These are phyloP conservation scores for Canariomyces notabilis DNA, from an alignment of 2,329 filamentous ascomycete genomes.

Conservation along the genomic window DNA sequence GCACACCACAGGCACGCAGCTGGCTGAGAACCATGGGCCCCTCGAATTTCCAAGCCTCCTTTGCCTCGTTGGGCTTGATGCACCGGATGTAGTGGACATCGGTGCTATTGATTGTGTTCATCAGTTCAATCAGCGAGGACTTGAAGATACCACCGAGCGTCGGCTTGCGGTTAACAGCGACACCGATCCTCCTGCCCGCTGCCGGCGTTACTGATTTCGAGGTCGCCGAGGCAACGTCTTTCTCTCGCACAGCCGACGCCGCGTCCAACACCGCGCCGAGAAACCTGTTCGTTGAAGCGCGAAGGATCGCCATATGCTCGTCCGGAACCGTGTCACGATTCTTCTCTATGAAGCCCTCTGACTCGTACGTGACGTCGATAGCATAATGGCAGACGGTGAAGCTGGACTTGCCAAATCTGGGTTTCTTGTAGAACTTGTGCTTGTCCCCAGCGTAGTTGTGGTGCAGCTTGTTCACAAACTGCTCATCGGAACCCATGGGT, in stretches of 20 bases:
- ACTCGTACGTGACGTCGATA: constrained; percentile 96
- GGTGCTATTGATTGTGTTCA: constrained; percentile 95
- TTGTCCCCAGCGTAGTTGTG: constrained; percentile 88
- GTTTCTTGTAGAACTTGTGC: constrained; percentile 97
- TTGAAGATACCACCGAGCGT: constrained; percentile 98
- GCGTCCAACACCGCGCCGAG: constrained; percentile 78
- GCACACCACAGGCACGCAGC: constrained; percentile 93
- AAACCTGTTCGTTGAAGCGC: constrained; percentile 78
- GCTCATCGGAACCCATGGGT: constrained; percentile 95
- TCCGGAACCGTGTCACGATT: constrained; percentile 98
- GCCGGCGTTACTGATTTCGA: constrained; percentile 73
- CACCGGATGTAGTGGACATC: constrained; percentile 99
- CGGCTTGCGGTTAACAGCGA: constrained; percentile 91
- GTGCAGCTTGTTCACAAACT: constrained; percentile 94
- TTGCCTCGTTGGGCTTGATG: constrained; percentile 97
- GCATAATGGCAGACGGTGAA: constrained; percentile 99
- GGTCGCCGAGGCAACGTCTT: constrained; percentile 64
- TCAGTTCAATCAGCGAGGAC: constrained; percentile 94
- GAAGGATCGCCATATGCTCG: constrained; percentile 92
- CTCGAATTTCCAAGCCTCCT: constrained; percentile 96
- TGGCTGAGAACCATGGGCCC: constrained; percentile 98
- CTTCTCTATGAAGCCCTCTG: constrained; percentile 98
- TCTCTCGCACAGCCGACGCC: constrained; percentile 81
- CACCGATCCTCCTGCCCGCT: constrained; percentile 79
- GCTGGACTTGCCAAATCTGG: constrained; percentile 90